phyloP scores from a whole-genome alignment of 148 eudicot species.

The Beta vulgaris region DNA sequence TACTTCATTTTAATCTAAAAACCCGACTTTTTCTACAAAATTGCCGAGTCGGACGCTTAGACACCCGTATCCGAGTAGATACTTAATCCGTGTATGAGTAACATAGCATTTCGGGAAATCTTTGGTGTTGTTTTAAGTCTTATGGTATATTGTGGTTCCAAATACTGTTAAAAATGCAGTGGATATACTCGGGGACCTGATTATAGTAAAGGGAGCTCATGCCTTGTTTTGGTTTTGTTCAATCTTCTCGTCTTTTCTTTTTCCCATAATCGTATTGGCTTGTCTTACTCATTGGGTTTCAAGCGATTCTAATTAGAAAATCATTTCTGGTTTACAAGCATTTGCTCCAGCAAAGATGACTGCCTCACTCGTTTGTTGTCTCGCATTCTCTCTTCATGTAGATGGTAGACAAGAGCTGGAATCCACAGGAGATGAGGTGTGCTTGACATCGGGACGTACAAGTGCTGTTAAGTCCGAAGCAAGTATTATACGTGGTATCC shows the following conservation, averaged over 20 bases:
- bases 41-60: too few species aligned
- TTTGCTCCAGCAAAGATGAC: constrained; percentile 22
- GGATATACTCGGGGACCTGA: background rate
- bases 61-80: too few species aligned
- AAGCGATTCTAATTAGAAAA: constrained; percentile 16
- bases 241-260: background rate
- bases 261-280: background rate
- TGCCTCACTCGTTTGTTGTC: constrained; percentile 28
- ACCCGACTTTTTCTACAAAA: too few species aligned
- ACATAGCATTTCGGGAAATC: background rate
- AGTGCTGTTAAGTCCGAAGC: constrained; percentile 27
- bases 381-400: constrained; percentile 43
- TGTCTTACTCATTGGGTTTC: constrained; percentile 10
- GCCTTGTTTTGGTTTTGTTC: background rate
- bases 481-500: constrained; percentile 21
- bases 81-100: too few species aligned
- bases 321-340: constrained; percentile 19
- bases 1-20: too few species aligned
- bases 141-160: background rate
- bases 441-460: constrained; percentile 26
- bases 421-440: constrained; percentile 33
- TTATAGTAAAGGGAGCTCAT: background rate
- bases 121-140: background rate
- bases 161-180: background rate
- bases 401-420: constrained; percentile 44